Evolutionary conservation across 192 early-diverging fungal species (phyloP), one percentile per base, ranked within the genome.

Genomic region (Funneliformis geosporum): DNA sequence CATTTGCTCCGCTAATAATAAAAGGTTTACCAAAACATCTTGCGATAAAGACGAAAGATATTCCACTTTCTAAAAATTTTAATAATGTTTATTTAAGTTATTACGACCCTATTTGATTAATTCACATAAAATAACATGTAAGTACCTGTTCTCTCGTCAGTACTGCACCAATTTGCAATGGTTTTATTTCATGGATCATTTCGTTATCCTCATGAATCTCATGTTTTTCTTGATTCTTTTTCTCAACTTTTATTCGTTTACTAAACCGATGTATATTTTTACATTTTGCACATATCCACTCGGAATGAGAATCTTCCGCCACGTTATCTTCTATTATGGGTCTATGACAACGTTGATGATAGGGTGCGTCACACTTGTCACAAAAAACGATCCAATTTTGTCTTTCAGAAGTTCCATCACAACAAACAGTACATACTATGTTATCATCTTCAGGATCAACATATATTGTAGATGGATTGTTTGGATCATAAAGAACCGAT

Each of bases 371-470:
- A 60, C 81, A 82, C 4, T 44, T 40, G 65, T 82, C 81, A 66
- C 81, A 82, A 27, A 82, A 66, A 27, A 82, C 78, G n/a, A 82
- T 82, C 25, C 81, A 68, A 74, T 82, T 82, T 50, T 67, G 60
- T 80, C 79, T 78, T 8, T 44, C 61, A 1, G 81, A 82, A 33
- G 75, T 33, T 6, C 81, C 81, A 60, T 79, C 68, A 44, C 80
- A 62, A 44, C 81, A 82, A 67, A 79, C 39, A 33, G 71, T 55
- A 70, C 81, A 82, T n/a, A 82, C 42, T 33, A 82, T 66, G 33
- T 33, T 66, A 28, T 66, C 74, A 42, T 44, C 40, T n/a, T 72
- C 60, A 21, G 62, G 38, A 61, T 60, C 43, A 6, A 61, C 6
- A 8, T 16, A 28, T 21, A 27, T 25, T 42, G 27, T 18, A 7